Conservation (phyloP, 2,329 filamentous ascomycete genomes). For the Colletotrichum sp. region DNA sequence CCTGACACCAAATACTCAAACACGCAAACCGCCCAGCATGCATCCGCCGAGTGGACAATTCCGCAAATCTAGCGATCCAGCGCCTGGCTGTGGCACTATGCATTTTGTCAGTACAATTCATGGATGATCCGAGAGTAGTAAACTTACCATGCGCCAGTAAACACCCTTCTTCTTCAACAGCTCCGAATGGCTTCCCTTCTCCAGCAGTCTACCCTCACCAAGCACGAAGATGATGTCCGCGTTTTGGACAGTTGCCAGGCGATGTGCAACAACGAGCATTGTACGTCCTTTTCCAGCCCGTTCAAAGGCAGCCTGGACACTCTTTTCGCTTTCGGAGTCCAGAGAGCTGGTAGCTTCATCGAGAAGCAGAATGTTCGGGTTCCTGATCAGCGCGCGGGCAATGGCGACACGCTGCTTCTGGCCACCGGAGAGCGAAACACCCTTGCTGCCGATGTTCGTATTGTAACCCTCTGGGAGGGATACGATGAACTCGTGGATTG, state of each 20-base stretch:
- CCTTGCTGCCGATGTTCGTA: constrained; percentile 70
- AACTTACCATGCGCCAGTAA: constrained; percentile 63
- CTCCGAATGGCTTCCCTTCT: constrained; percentile 57
- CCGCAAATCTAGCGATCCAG: constrained; percentile 47
- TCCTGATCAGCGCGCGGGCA: constrained; percentile 68
- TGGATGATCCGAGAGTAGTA: background rate
- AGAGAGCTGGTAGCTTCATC: constrained; percentile 77
- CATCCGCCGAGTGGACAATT: background rate
- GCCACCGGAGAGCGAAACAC: constrained; percentile 71
- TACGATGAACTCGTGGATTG: constrained; percentile 73
- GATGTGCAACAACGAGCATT: constrained; percentile 78
- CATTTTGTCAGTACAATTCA: constrained; percentile 24
- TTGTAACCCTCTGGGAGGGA: constrained; percentile 71
- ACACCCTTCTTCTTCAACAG: constrained; percentile 55
- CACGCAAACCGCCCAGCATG: background rate
- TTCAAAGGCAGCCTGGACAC: constrained; percentile 73
- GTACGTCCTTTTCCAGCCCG: constrained; percentile 63
- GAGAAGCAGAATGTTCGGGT: constrained; percentile 69
- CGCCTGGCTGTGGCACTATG: constrained; percentile 62
- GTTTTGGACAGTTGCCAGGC: constrained; percentile 78
- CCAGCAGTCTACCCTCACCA: constrained; percentile 64
- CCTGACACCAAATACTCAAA: background rate
- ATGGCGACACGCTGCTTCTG: constrained; percentile 75
- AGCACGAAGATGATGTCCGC: constrained; percentile 83
- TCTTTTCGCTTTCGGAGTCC: constrained; percentile 65